Base-by-base conservation (phyloP, 2,329 filamentous ascomycete species). In the Fusarium torreyae region DNA sequence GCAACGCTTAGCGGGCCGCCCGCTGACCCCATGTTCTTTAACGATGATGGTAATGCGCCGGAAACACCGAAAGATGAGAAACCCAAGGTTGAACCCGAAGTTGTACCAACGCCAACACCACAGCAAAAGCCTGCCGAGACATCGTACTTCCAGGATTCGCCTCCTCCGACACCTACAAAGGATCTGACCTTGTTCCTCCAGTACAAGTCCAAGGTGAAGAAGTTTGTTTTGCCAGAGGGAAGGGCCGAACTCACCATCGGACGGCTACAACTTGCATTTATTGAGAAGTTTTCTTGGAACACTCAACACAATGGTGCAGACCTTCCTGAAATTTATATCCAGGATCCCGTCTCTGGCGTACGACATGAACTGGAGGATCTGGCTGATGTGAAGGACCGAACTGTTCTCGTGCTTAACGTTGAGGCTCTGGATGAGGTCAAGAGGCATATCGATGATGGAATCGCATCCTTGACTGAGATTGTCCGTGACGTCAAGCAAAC, bases 221-320 rank as follows among this genome's bases (percentile, higher is more conserved):
- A 98, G 78, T 97, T 97, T 77, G 89, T 97, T 17, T 87, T 98
- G 34, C 83, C 93, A 1, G 94, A 97, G 77, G 95, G 95, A 2
- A 91, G 91, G 70, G 90, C 91, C 33, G 94, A 95, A 66, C 85
- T 99, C 13, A 95, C 93, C 4, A 91, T 98, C 62, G 94, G 94
- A 2, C 89, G 94, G 24, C 81, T 99, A 60, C 95, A 99, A 78
- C 86, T 99, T 28, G 95, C 96, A 1, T 99, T 99, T 74, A 99
- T 99, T 73, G 96, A 99, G 73, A 99, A 98, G 78, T 99, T 99
- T 77, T 96, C 95, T 0, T 99, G 97, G 94, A 98, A 97, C 74
- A 98, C 95, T 1, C 94, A 98, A 73, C 92, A 94, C 64, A 97
- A 98, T 74, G 96, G 96, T 9, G 89, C 90, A 15, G 96, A 99